Conservation (phyloP, 2,329 filamentous ascomycete species). For the Hortaea werneckii region DNA sequence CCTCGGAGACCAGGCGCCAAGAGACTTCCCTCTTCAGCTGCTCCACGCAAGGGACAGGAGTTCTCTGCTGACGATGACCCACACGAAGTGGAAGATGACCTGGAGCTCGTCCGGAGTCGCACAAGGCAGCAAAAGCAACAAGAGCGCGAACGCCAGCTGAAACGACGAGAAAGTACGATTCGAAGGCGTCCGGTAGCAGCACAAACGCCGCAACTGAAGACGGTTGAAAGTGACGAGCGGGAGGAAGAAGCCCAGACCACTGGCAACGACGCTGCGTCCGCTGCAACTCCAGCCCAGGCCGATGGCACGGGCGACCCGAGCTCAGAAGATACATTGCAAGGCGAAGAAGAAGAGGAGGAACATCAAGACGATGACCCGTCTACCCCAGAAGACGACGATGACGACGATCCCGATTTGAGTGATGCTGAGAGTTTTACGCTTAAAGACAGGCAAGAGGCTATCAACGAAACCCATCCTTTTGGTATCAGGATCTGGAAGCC, state of each 20-base stretch:
- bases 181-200: constrained; percentile 37
- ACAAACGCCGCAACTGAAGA: constrained; percentile 36
- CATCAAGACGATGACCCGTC: constrained; percentile 30
- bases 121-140: constrained; percentile 11
- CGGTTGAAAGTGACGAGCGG: constrained; percentile 40
- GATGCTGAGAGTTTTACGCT: constrained; percentile 97
- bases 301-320: constrained; percentile 17
- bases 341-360: constrained; percentile 35
- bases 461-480: constrained; percentile 97
- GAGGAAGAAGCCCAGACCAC: constrained; percentile 15
- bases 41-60: constrained; percentile 69
- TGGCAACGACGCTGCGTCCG: constrained; percentile 14
- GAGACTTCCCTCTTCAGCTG: constrained; percentile 62
- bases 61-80: constrained; percentile 88
- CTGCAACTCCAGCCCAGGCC: constrained; percentile 4
- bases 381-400: constrained; percentile 29
- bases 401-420: constrained; percentile 65
- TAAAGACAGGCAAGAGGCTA: constrained; percentile 91
- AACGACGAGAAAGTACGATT: constrained; percentile 43
- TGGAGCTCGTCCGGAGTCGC: constrained; percentile 32
- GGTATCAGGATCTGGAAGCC: constrained; percentile 99
- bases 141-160: constrained; percentile 21
- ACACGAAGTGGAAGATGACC: constrained; percentile 66
- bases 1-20: constrained; percentile 48
- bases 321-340: constrained; percentile 32